Evolutionary conservation across 345 rosid species (phyloP), one percentile per base, ranked within the genome.

Genomic region (Microcos paniculata): DNA sequence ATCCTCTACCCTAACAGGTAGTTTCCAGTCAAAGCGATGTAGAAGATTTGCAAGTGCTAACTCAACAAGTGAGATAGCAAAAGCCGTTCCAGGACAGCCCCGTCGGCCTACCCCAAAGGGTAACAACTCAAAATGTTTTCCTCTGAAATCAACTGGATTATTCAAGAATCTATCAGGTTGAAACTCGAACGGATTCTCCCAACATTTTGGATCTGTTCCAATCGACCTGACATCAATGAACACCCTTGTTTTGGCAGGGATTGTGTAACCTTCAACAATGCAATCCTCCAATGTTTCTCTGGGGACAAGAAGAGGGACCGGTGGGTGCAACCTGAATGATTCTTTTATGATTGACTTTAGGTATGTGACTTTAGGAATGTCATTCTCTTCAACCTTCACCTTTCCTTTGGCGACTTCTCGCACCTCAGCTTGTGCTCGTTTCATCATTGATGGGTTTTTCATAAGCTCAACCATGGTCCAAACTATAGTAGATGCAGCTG

Each of bases 61-160:
- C 76, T 85, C 87, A 23, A 88, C 65, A 45, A 85, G 13, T 58
- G 68, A 64, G 28, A 78, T 59, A 5, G 80, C 87, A 14, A 89
- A 79, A 31, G 78, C 78, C 4, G 83, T 72, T 21, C 89, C 93
- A 0, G 93, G 93, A 42, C 93, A 89, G 33, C 82, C 84, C 58
- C 93, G 77, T 21, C 96, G 78, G 13, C 96, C 92, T 1, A 81
- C 65, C 33, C 93, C 92, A 63, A 91, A 89, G 2, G 93, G 88
- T 46, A 85, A 72, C 13, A 84, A 19, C 77, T 87, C 89, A 64
- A 76, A 91, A 71, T 87, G 40, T 31, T 79, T 70, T 33, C 94
- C 92, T 55, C 13, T 86, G 46, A 80, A 88, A 65, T 91, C 91
- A 11, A 84, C 43, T 10, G 83, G 38, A 30, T 73, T 80, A 3